Conservation (phyloP, 2,329 filamentous ascomycete species). For the Fusarium pilosicola region DNA sequence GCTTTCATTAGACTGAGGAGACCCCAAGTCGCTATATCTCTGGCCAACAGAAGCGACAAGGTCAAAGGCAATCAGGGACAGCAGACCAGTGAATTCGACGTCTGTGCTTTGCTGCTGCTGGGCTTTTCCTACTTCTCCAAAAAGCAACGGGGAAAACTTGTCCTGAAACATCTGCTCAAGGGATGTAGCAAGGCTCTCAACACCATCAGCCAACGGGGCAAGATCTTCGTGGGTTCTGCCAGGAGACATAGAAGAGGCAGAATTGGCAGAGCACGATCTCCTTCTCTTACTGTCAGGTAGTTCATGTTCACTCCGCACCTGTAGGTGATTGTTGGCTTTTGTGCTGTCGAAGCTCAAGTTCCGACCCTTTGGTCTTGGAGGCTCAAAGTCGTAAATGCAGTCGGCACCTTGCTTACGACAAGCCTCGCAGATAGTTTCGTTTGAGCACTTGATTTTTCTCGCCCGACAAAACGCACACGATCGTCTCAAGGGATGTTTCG, state of each 20-base stretch:
- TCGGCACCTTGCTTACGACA: constrained; percentile 50
- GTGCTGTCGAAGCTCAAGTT: constrained; percentile 43
- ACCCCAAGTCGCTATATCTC: constrained; percentile 47
- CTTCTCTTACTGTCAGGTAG: constrained; percentile 35
- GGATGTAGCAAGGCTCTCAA: constrained; percentile 43
- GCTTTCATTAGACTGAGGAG: constrained; percentile 42
- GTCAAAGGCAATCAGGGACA: constrained; percentile 46
- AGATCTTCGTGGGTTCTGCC: constrained; percentile 37
- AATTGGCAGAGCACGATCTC: constrained; percentile 42
- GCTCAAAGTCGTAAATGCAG: constrained; percentile 53
- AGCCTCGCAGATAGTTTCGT: constrained; percentile 52
- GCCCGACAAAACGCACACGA: constrained; percentile 52
- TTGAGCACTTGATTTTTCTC: constrained; percentile 53
- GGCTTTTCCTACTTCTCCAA: neutral
- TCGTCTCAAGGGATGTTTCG: constrained; percentile 48
- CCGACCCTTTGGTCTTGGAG: constrained; percentile 45
- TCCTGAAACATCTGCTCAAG: constrained; percentile 47
- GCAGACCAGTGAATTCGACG: constrained; percentile 41
- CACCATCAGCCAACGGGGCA: constrained; percentile 16
- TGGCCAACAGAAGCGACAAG: constrained; percentile 46
- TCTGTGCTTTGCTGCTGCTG: constrained; percentile 3
- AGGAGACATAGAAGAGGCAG: constrained; percentile 39
- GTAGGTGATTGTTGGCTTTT: constrained; percentile 23
- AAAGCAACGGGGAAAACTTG: constrained; percentile 36
- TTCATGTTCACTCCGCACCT: constrained; percentile 24